Evolutionary conservation across 495 filamentous ascomycete species (phyloP), one percentile per base, ranked within the genome.

Genomic region (Tuber magnatum): DNA sequence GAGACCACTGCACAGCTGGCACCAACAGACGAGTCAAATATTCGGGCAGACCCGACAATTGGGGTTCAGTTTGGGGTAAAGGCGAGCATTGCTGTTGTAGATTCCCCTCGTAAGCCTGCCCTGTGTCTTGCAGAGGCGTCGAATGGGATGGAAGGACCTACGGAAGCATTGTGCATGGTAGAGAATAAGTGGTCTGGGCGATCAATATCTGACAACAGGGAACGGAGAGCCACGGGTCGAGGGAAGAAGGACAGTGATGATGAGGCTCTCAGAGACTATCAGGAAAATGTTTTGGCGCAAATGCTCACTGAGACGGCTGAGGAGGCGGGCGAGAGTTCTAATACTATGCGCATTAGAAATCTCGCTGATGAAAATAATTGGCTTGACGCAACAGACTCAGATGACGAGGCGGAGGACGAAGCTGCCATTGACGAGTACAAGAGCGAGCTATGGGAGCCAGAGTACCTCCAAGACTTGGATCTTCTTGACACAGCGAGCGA

Each of bases 251-350:
- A 24, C 8, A 84, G 86, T 7, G 88, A 92, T 18, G 86, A 89
- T 46, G 90, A 87, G 0, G 85, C 89, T 5, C 69, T 92, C 35
- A 88, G 88, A 3, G 93, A 97, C 80, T 95, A 96, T 78, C 90
- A 94, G 73, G 88, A 88, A 74, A 94, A 96, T 80, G 89, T 94
- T 28, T 51, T 74, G 0, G 80, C 76, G 18, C 75, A 75, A 8
- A 75, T 81, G 56, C 76, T 71, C 32, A 74, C 71, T 5, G 80
- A 81, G 24, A 73, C 65, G 32, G 38, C 44, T 6, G 76, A 74
- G 35, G 74, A 74, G 40, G 70, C 42, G 7, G 69, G 70, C 51
- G 68, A 70, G 35, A 28, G 18, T 39, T 48, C 44, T 46, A 72
- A 69, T 32, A 38, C 71, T 6, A 16, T 70, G 5, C 74, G 68